A percentile compares a stretch with the other conserved stretches of the same genome.
These are phyloP conservation scores for Sporothrix luriei DNA, from an alignment of 2,329 filamentous ascomycete species.

Conservation along the genomic window DNA sequence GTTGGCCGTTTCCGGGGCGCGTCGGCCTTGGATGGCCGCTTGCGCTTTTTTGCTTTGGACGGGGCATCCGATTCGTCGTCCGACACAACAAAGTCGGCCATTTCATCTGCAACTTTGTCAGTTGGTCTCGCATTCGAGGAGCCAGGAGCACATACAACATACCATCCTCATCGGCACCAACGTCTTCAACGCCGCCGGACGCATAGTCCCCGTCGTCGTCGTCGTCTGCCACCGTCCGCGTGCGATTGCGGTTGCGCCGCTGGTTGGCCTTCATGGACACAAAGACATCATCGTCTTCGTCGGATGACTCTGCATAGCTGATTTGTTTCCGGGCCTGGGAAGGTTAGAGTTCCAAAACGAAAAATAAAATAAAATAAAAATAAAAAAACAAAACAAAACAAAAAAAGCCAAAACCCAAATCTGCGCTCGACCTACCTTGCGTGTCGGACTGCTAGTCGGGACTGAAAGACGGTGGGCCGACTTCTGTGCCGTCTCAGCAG, in stretches of 20 bases:
- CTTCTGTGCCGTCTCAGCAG: slow-evolving; percentile 51
- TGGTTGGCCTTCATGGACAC: slow-evolving; percentile 47
- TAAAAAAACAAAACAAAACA: no score
- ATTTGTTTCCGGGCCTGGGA: slow-evolving; percentile 55
- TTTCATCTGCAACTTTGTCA: slow-evolving; percentile 55
- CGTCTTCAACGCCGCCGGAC: slow-evolving; percentile 62
- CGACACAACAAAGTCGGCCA: slow-evolving; percentile 84
- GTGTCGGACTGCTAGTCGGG: slow-evolving; percentile 70
- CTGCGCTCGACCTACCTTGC: slow-evolving; percentile 63
- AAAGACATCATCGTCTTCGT: slow-evolving; percentile 75
- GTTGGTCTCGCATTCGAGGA: neutral
- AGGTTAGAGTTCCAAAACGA: neutral
- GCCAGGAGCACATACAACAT: slow-evolving; percentile 33
- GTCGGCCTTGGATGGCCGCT: slow-evolving; percentile 61
- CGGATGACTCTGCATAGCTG: slow-evolving; percentile 84
- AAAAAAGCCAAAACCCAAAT: no score
- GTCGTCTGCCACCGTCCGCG: slow-evolving; percentile 63
- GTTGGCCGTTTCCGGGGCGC: slow-evolving; percentile 65
- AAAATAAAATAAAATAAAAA: neutral
- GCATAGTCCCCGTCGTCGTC: slow-evolving; percentile 74
- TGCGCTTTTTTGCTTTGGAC: slow-evolving; percentile 69
- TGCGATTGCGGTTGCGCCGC: slow-evolving; percentile 47
- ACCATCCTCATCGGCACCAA: slow-evolving; percentile 66
- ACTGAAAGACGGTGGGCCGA: slow-evolving; percentile 47
- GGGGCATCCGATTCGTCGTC: slow-evolving; percentile 76